Evolutionary conservation across 139 green algal genomes (phyloP).

Genomic region (Picochlorum costavermella): DNA sequence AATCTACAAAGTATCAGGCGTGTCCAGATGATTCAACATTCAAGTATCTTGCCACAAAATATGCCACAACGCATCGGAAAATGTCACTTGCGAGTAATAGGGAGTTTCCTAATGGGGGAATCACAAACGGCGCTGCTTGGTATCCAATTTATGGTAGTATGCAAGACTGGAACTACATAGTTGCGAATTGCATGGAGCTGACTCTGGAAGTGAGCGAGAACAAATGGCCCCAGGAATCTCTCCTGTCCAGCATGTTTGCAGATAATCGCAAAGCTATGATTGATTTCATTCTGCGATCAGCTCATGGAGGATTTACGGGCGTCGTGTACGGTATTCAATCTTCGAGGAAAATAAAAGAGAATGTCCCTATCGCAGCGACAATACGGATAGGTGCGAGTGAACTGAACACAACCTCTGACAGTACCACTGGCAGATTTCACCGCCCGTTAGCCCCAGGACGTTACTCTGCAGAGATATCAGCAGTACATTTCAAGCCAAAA

Average conservation of each 20-base stretch:
- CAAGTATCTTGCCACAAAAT: conserved; percentile 51
- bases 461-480: conserved; percentile 41
- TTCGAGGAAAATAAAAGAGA: conserved; percentile 15
- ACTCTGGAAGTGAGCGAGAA: conserved; percentile 77
- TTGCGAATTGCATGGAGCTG: conserved; percentile 61
- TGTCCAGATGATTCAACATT: conserved; percentile 75
- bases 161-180: conserved; percentile 88
- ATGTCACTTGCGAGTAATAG: conserved; percentile 40
- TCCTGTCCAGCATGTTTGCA: conserved; percentile 46
- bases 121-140: conserved; percentile 87
- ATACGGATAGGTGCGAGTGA: conserved; percentile 41
- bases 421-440: conserved; percentile 40
- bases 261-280: conserved; percentile 62
- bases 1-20: conserved; percentile 40
- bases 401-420: conserved; percentile 11
- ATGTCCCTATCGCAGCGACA: conserved; percentile 15
- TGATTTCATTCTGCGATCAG: conserved; percentile 35
- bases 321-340: conserved; percentile 3
- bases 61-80: conserved; percentile 51
- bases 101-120: conserved; percentile 65
- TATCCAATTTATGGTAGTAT: conserved; percentile 86
- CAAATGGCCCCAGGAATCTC: conserved; percentile 59
- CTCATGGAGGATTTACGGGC: conserved; percentile 35
- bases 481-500: no score
- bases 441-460: conserved; percentile 54